These are phyloP conservation scores for Aspergillus clavatus DNA, from an alignment of 2,329 filamentous ascomycete species.

Conservation along the genomic window DNA sequence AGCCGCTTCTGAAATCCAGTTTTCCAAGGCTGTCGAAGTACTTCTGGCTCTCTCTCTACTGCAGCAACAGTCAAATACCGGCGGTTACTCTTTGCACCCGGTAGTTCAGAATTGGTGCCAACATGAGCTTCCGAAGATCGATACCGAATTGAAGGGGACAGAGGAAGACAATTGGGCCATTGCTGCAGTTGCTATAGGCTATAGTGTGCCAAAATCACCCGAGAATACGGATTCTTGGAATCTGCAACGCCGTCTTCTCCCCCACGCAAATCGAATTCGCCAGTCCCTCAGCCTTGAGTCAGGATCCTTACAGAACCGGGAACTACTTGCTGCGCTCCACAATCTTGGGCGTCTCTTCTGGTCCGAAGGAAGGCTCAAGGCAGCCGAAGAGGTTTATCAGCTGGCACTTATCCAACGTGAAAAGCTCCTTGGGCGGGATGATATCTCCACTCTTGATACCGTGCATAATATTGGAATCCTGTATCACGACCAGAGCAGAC, in stretches of 20 bases:
- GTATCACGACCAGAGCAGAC: slow-evolving; percentile 9
- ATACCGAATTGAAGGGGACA: too few relatives aligned
- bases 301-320: too few relatives aligned
- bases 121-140: background rate
- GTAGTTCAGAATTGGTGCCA: slow-evolving; percentile 2
- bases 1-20: too few relatives aligned
- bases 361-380: background rate
- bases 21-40: background rate
- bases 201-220: too few relatives aligned
- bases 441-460: background rate
- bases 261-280: background rate
- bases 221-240: too few relatives aligned
- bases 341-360: background rate
- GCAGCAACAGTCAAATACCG: background rate
- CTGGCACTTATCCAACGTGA: too few relatives aligned
- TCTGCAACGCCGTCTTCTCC: background rate
- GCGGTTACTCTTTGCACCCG: slow-evolving; percentile 4
- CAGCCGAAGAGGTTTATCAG: background rate
- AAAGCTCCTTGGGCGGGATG: too few relatives aligned
- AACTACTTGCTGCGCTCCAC: too few relatives aligned
- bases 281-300: background rate
- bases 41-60: slow-evolving; percentile 3
- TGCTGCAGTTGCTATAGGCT: too few relatives aligned
- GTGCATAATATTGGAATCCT: background rate
- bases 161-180: too few relatives aligned